Evolutionary conservation across 345 rosid species (phyloP).

Genomic region (Salix koriyanagi): DNA sequence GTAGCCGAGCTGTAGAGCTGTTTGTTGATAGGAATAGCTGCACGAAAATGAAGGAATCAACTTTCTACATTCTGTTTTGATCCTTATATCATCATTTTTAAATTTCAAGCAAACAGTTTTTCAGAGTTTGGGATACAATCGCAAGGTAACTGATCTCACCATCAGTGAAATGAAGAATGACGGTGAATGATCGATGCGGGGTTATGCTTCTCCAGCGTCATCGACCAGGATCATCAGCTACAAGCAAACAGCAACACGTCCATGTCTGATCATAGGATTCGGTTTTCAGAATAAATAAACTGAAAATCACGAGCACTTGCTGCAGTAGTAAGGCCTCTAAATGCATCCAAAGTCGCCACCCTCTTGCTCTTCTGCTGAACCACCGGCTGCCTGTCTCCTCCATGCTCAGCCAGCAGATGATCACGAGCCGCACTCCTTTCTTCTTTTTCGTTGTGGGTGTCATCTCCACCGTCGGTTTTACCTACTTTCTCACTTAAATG

Average conservation of each 20-base stretch:
- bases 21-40: conserved; percentile 73
- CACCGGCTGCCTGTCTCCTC: conserved; percentile 11
- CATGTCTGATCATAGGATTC: not conserved
- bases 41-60: not conserved
- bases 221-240: conserved; percentile 65
- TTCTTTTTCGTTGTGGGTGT: not conserved
- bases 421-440: not conserved
- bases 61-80: not conserved
- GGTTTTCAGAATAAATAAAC: not conserved
- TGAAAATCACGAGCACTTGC: conserved; percentile 16
- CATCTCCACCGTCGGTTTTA: not conserved
- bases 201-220: conserved; percentile 50
- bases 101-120: not conserved
- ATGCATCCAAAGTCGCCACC: conserved; percentile 55
- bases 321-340: conserved; percentile 58
- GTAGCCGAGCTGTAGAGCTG: conserved; percentile 63
- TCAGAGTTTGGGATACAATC: not conserved
- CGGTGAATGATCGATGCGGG: conserved; percentile 57
- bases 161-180: conserved; percentile 55
- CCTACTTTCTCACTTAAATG: not conserved
- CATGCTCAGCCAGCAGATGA: conserved; percentile 2
- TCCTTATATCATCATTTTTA: not conserved
- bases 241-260: not conserved
- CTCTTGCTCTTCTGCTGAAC: conserved; percentile 41
- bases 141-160: conserved; percentile 29